Evolutionary conservation across 345 rosid genomes (phyloP), one percentile per base, ranked within the genome.

Genomic region (Turnera subulata): DNA sequence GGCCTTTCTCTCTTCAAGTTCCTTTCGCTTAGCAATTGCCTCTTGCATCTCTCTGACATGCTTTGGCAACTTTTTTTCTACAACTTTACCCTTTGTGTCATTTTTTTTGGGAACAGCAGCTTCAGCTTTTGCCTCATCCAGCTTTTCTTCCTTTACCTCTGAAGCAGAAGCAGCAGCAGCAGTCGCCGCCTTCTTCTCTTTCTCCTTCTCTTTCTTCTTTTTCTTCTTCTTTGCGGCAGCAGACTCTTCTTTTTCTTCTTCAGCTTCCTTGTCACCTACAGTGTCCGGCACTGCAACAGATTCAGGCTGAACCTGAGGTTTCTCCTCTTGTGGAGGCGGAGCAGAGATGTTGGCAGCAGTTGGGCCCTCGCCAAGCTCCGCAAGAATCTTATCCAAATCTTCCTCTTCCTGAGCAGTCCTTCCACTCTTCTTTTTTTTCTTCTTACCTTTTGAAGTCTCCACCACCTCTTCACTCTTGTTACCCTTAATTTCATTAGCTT

Each of bases 21-120:
- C 99, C 65, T 87, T 77, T 65, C 89, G 71, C 69, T 88, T 82
- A 35, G 85, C 88, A 67, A 93, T 77, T 23, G 82, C 85, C 76
- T 93, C 99, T 76, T 89, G 97, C 94, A 82, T 93, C 84, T 87
- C 96, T 71, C 96, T 85, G 38, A 93, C 96, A 75, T 85, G 94
- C 76, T 87, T 93, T 9, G 99, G 85, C 64, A 89, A 12, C 72
- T 86, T 93, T 80, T 91, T 91, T 46, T 88, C 98, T 6, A 86
- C 79, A 59, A 82, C 88, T 81, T 89, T 87, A 72, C 81, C 66
- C 71, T 85, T 92, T 38, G 81, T 74, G 71, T 83, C 96, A 68
- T 58, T 75, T 72, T 86, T 92, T 70, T 84, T 88, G 11, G 76
- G 12, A 65, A 74, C 82, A 17, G 32, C 59, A 44, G 76, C 57